A percentile compares a stretch with the other conserved stretches of the same genome.
Evolutionary conservation across 2,329 filamentous ascomycete genomes (phyloP).

Genomic region (Fusarium abutilonis): DNA sequence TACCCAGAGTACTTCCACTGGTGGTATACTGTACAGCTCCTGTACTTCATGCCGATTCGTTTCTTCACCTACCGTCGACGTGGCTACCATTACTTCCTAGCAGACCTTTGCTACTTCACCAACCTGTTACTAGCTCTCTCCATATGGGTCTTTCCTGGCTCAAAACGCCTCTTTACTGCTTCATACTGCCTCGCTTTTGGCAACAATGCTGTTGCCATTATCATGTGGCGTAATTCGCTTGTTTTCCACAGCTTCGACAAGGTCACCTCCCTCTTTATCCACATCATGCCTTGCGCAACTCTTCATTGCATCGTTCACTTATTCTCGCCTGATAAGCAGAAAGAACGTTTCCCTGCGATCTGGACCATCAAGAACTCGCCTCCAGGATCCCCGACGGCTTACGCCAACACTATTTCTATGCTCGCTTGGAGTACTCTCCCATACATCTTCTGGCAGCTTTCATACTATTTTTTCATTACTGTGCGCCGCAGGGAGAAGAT

Average conservation of each 20-base stretch:
- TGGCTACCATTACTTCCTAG: constrained; percentile 96
- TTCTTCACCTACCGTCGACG: constrained; percentile 90
- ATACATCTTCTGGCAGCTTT: constrained; percentile 91
- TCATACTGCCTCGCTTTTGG: constrained; percentile 93
- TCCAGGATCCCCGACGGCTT: constrained; percentile 80
- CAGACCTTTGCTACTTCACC: constrained; percentile 98
- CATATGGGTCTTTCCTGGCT: constrained; percentile 90
- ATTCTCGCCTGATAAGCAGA: constrained; percentile 71
- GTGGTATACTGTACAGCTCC: constrained; percentile 88
- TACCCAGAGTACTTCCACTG: constrained; percentile 86
- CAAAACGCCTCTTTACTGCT: constrained; percentile 90
- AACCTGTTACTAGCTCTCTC: constrained; percentile 84
- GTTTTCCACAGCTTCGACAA: constrained; percentile 99
- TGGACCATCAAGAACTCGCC: constrained; percentile 78
- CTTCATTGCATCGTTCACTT: constrained; percentile 94
- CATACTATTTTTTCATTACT: constrained; percentile 95
- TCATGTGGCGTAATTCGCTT: constrained; percentile 98
- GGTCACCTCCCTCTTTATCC: constrained; percentile 97
- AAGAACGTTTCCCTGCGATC: constrained; percentile 81
- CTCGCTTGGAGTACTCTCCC: constrained; percentile 93
- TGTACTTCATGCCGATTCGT: constrained; percentile 97
- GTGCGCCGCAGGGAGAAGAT: constrained; percentile 96
- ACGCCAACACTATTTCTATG: constrained; percentile 82
- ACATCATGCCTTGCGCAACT: constrained; percentile 97
- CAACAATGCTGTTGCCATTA: constrained; percentile 97